Conservation (phyloP, 2,329 filamentous ascomycete species). For the Alternaria brassicae region DNA sequence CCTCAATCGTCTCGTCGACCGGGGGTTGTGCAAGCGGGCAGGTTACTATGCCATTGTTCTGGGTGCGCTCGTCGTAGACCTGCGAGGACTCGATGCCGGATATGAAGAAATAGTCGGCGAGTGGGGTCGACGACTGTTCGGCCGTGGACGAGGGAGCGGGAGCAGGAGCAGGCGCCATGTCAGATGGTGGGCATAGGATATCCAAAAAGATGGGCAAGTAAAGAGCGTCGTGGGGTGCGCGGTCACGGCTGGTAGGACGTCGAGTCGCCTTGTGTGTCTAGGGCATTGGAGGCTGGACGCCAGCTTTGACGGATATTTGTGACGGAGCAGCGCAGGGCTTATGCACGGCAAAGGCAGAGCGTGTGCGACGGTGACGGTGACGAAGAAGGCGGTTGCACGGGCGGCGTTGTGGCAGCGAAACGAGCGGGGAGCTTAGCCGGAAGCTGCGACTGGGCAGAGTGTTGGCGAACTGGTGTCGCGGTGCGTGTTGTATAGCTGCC, state of each 20-base stretch:
- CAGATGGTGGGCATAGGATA: slow-evolving; percentile 37
- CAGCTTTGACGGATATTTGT: slow-evolving; percentile 41
- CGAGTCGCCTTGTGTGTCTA: slow-evolving; percentile 36
- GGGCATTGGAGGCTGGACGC: slow-evolving; percentile 47
- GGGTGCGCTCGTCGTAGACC: slow-evolving; percentile 57
- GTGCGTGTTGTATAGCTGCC: neutral
- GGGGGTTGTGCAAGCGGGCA: slow-evolving; percentile 42
- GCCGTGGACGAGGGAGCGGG: slow-evolving; percentile 49
- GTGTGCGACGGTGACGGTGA: slow-evolving; percentile 41
- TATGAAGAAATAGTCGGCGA: slow-evolving; percentile 74
- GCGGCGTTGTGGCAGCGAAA: slow-evolving; percentile 22
- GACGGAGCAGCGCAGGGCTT: slow-evolving; percentile 30
- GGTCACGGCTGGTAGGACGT: slow-evolving; percentile 36
- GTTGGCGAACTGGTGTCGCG: neutral
- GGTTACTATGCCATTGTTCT: slow-evolving; percentile 37
- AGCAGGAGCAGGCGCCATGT: slow-evolving; percentile 50
- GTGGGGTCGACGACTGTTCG: slow-evolving; percentile 59
- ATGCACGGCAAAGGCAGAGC: slow-evolving; percentile 25
- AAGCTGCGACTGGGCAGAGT: slow-evolving; percentile 22
- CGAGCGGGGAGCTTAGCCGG: slow-evolving; percentile 25
- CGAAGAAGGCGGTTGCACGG: slow-evolving; percentile 34
- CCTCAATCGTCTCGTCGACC: slow-evolving; percentile 66
- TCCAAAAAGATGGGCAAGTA: slow-evolving; percentile 34
- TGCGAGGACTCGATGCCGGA: slow-evolving; percentile 61
- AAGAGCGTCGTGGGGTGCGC: slow-evolving; percentile 33